A percentile compares a stretch with the other conserved stretches of the same genome.
These are phyloP conservation scores for Diaporthe australafricana DNA, from an alignment of 2,329 filamentous ascomycete genomes.

Conservation along the genomic window DNA sequence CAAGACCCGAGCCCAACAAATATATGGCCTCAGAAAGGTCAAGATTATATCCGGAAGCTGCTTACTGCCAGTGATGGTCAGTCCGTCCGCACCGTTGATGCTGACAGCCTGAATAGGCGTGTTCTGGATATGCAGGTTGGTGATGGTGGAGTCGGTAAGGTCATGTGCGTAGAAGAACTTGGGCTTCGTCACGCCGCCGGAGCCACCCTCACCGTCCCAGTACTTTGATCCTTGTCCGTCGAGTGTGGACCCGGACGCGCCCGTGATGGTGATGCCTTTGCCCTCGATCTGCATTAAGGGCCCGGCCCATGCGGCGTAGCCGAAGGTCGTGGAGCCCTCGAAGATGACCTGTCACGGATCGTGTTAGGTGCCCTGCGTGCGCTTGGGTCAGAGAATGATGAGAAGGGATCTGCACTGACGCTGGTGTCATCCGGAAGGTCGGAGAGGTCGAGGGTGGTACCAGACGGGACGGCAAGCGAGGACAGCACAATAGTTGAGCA, in stretches of 20 bases:
- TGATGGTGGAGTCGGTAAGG: conserved; percentile 61
- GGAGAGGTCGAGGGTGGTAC: conserved; percentile 67
- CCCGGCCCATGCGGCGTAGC: conserved; percentile 73
- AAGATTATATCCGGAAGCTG: too few species aligned
- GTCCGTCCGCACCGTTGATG: conserved; percentile 53
- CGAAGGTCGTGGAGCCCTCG: conserved; percentile 73
- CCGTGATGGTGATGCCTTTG: conserved; percentile 62
- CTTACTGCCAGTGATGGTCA: conserved; percentile 54
- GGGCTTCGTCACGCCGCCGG: conserved; percentile 71
- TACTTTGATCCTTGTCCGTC: conserved; percentile 66
- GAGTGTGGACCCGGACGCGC: conserved; percentile 62
- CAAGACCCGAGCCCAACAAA: too few species aligned
- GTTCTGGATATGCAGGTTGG: conserved; percentile 63
- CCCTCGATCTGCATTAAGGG: conserved; percentile 72
- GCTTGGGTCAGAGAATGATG: not conserved
- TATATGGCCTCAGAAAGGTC: conserved; percentile 33
- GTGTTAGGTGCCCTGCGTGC: conserved; percentile 15
- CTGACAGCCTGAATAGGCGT: conserved; percentile 65
- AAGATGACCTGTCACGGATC: conserved; percentile 62
- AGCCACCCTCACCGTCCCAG: conserved; percentile 71
- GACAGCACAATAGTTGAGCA: conserved; percentile 65
- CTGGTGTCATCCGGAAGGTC: conserved; percentile 60
- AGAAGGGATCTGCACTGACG: conserved; percentile 41
- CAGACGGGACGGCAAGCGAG: conserved; percentile 65
- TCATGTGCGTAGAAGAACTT: conserved; percentile 69